Conservation (phyloP, 2,329 filamentous ascomycete species). For the Pseudogymnoascus sp. region DNA sequence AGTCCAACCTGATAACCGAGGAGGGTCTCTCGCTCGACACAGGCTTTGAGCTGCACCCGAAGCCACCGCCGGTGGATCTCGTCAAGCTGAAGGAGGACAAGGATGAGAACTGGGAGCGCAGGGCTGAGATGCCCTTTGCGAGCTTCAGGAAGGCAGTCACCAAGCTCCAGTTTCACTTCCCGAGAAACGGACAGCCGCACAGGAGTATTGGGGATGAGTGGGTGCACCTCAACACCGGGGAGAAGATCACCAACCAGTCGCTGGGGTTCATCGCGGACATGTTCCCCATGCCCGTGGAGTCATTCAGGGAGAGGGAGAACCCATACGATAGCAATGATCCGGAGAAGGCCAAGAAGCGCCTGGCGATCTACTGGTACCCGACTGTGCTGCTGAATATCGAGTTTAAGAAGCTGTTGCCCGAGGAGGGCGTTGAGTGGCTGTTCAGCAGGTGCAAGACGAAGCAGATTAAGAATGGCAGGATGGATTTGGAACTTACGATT, state of each 20-base stretch:
- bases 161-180: slow-evolving; percentile 45
- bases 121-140: slow-evolving; percentile 21
- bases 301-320: slow-evolving; percentile 29
- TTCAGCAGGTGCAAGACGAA: slow-evolving; percentile 58
- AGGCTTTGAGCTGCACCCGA: slow-evolving; percentile 39
- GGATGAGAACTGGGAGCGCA: slow-evolving; percentile 38
- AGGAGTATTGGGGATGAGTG: slow-evolving; percentile 52
- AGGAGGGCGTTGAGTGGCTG: slow-evolving; percentile 63
- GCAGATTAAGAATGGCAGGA: slow-evolving; percentile 59
- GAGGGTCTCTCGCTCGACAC: slow-evolving; percentile 48
- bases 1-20: slow-evolving; percentile 53
- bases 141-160: slow-evolving; percentile 29
- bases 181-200: slow-evolving; percentile 35
- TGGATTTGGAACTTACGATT: slow-evolving; percentile 65
- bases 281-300: slow-evolving; percentile 58
- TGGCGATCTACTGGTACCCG: slow-evolving; percentile 30
- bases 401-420: slow-evolving; percentile 62
- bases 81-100: slow-evolving; percentile 32
- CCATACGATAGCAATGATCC: slow-evolving; percentile 18
- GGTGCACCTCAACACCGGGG: slow-evolving; percentile 52
- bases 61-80: slow-evolving; percentile 32
- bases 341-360: slow-evolving; percentile 21
- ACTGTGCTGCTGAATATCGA: slow-evolving; percentile 70
- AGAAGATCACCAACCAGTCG: slow-evolving; percentile 54
- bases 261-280: slow-evolving; percentile 61